Evolutionary conservation across 345 rosid species (phyloP), one percentile per base, ranked within the genome.

Genomic region (Salix caprea): DNA sequence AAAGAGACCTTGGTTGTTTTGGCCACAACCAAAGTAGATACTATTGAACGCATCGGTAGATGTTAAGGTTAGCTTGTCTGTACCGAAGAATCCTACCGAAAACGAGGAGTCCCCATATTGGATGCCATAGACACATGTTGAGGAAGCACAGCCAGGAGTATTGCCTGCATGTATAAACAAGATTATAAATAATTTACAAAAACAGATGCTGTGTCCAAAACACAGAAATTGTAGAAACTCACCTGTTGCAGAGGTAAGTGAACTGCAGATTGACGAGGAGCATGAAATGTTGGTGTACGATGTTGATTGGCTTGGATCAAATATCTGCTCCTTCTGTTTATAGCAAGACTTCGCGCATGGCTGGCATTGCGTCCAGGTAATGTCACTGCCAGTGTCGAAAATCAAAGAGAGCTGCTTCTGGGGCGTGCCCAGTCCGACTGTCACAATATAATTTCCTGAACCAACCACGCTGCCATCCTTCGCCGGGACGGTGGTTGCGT

Each of bases 1-100:
- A 61, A 90, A 95, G n/a, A 91, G 88, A 14, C 99, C 97, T 7
- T 58, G 84, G 74, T 95, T 95, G 80, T 91, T 87, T 79, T 91
- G 85, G 56, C 99, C 97, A 70, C 99, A 95, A 1, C 99, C 99
- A 65, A 95, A 91, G 30, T 74, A 58, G 76, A 95, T 82, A 34
- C 78, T 67, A 67, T 84, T 48, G 75, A 91, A 76, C 0, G 77
- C 76, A 24, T 90, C 94, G 2, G 83, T 77, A n/a, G 82, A 10
- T 4, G 96, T 85, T 66, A 95, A 52, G 12, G 90, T 83, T 56
- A 93, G 81, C 64, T 71, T 89, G 68, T 95, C 99, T 50, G 76
- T 84, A 52, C 87, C 90, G 39, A 91, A 89, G 81, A 83, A 85
- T 0, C 99, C 97, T 2, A 70, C 76, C 3, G 97, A 89, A 86